A percentile compares a stretch with the other conserved stretches of the same genome.
phyloP scores from a whole-genome alignment of 2,329 filamentous ascomycete species.

The Exserohilum rostratum region DNA sequence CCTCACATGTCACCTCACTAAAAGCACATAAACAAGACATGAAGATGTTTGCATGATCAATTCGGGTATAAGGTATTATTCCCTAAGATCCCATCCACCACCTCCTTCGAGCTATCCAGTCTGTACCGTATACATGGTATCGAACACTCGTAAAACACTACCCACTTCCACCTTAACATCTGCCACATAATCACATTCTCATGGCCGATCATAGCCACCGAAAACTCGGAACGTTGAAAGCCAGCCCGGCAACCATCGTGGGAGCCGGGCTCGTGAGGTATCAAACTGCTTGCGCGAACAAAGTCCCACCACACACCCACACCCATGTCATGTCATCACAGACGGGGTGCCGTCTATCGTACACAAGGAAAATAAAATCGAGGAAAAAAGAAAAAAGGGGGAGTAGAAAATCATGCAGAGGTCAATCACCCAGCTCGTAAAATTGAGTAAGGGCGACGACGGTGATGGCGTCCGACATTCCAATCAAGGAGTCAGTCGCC shows the following conservation, averaged over 20 bases:
- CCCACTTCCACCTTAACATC: slow-evolving; percentile 23
- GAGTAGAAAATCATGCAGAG: neutral
- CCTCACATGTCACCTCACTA: no score
- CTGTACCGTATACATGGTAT: slow-evolving; percentile 16
- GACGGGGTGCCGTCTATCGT: slow-evolving; percentile 44
- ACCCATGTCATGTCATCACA: slow-evolving; percentile 35
- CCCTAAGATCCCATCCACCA: slow-evolving; percentile 8
- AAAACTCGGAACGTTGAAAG: slow-evolving; percentile 21
- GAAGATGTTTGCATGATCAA: neutral
- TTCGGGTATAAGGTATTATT: neutral
- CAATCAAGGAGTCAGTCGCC: slow-evolving; percentile 39
- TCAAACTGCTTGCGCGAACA: slow-evolving; percentile 35
- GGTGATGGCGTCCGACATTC: slow-evolving; percentile 23
- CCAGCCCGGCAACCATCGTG: slow-evolving; percentile 24
- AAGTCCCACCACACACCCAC: slow-evolving; percentile 25
- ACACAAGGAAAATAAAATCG: slow-evolving; percentile 34
- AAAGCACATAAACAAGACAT: neutral
- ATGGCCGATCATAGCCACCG: slow-evolving; percentile 17
- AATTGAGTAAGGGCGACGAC: slow-evolving; percentile 15
- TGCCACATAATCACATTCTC: slow-evolving; percentile 4
- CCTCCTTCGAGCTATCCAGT: slow-evolving; percentile 28
- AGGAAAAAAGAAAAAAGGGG: slow-evolving; percentile 10
- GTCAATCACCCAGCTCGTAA: slow-evolving; percentile 13
- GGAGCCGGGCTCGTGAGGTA: slow-evolving; percentile 32
- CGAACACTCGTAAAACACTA: slow-evolving; percentile 18